Evolutionary conservation across 2,329 filamentous ascomycete genomes (phyloP).

Genomic region (Periconia sp.): DNA sequence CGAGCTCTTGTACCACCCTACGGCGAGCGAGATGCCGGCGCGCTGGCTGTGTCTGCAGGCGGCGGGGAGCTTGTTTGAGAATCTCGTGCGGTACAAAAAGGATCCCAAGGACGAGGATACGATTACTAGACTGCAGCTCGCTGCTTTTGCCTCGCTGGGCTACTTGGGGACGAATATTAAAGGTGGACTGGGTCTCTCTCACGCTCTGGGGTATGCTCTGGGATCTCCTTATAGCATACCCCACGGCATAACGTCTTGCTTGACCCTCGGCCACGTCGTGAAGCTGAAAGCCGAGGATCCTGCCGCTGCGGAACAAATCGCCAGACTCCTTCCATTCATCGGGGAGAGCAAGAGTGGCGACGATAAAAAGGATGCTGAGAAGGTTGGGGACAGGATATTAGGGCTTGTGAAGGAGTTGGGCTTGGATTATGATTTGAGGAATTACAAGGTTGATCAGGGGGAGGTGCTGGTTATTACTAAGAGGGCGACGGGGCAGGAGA

Average conservation of each 20-base stretch:
- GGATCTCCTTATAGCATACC: conserved; percentile 63
- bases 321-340: conserved; percentile 53
- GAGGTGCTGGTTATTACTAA: conserved; percentile 52
- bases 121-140: conserved; percentile 60
- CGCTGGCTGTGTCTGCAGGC: conserved; percentile 54
- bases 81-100: conserved; percentile 55
- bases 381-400: conserved; percentile 53
- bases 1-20: conserved; percentile 61
- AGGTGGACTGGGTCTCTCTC: conserved; percentile 57
- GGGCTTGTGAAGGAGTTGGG: conserved; percentile 52
- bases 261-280: conserved; percentile 61
- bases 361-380: conserved; percentile 50
- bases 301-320: conserved; percentile 54
- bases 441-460: conserved; percentile 52
- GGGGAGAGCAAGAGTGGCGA: conserved; percentile 48
- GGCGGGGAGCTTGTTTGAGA: conserved; percentile 54
- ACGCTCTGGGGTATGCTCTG: conserved; percentile 58
- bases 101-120: conserved; percentile 54
- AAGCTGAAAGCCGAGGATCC: conserved; percentile 57
- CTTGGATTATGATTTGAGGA: conserved; percentile 53
- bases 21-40: conserved; percentile 57
- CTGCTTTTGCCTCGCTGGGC: conserved; percentile 57
- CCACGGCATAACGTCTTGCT: conserved; percentile 61
- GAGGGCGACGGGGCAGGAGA: conserved; percentile 52
- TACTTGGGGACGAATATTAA: conserved; percentile 59